Evolutionary conservation across 768 basidiomycete genomes (phyloP).

Genomic region (Agrocybe pediades): DNA sequence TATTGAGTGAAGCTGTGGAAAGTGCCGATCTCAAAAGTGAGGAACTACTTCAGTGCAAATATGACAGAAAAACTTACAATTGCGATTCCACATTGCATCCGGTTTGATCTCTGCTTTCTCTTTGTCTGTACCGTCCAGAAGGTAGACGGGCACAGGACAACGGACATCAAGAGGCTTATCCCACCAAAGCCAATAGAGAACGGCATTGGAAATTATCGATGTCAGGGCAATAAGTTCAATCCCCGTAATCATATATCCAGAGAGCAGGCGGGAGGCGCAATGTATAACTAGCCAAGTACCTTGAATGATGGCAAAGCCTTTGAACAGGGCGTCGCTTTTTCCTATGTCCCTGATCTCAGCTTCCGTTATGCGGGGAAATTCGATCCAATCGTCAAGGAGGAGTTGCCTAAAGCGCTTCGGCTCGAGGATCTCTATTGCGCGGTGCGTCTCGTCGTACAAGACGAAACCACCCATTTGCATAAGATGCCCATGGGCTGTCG

Average conservation of each 20-base stretch:
- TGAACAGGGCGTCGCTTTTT: conserved; percentile 33
- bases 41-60: not conserved
- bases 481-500: conserved; percentile 11
- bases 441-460: conserved; percentile 14
- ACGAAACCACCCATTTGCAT: conserved; percentile 17
- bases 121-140: not conserved
- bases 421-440: conserved; percentile 10
- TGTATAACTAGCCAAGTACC: conserved; percentile 33
- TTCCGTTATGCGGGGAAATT: conserved; percentile 13
- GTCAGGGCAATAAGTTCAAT: conserved; percentile 36
- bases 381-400: conserved; percentile 6
- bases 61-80: not conserved
- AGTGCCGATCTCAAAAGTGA: not conserved
- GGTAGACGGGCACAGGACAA: not conserved
- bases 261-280: conserved; percentile 20
- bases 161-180: conserved; percentile 35
- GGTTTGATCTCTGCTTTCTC: not conserved
- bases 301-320: conserved; percentile 33
- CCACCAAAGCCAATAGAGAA: conserved; percentile 36
- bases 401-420: conserved; percentile 5
- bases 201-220: conserved; percentile 27
- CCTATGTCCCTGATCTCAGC: conserved; percentile 19
- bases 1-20: not conserved
- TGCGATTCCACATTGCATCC: not conserved
- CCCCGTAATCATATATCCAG: conserved; percentile 26